Evolutionary conservation across 768 basidiomycete genomes (phyloP).

Genomic region (Suillus bovinus): DNA sequence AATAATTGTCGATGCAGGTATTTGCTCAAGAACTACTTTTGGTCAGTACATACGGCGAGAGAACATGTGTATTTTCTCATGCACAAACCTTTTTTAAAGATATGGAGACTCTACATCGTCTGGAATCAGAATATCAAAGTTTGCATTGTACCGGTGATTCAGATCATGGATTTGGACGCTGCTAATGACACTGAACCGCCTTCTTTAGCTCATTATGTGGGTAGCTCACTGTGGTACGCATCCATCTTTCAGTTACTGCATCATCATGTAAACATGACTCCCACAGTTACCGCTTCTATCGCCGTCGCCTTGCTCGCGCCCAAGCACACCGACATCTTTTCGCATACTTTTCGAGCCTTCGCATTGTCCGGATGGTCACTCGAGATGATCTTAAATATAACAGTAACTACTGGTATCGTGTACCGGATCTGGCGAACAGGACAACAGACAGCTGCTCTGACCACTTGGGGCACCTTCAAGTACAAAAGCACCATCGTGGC

Average conservation of each 20-base stretch:
- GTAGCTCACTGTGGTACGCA: not conserved
- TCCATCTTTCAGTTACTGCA: not conserved
- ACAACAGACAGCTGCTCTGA: not conserved
- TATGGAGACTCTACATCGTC: not conserved
- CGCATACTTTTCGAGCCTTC: not conserved
- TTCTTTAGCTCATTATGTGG: not conserved
- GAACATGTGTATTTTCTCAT: not conserved
- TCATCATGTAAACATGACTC: not conserved
- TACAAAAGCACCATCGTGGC: not conserved
- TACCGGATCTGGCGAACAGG: not conserved
- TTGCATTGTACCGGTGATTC: not conserved
- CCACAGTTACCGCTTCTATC: not conserved
- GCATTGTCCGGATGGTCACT: not conserved
- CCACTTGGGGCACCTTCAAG: not conserved
- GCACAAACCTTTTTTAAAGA: not conserved
- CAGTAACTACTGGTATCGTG: not conserved
- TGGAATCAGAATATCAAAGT: not conserved
- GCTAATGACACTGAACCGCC: not conserved
- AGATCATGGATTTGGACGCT: not conserved
- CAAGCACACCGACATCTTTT: not conserved
- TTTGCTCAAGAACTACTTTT: not conserved
- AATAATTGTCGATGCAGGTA: not conserved
- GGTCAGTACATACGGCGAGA: not conserved
- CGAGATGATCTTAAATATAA: not conserved
- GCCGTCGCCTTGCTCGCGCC: not conserved